Evolutionary conservation across 495 filamentous ascomycete species (phyloP).

Genomic region (Hypoxylon lenormandii): DNA sequence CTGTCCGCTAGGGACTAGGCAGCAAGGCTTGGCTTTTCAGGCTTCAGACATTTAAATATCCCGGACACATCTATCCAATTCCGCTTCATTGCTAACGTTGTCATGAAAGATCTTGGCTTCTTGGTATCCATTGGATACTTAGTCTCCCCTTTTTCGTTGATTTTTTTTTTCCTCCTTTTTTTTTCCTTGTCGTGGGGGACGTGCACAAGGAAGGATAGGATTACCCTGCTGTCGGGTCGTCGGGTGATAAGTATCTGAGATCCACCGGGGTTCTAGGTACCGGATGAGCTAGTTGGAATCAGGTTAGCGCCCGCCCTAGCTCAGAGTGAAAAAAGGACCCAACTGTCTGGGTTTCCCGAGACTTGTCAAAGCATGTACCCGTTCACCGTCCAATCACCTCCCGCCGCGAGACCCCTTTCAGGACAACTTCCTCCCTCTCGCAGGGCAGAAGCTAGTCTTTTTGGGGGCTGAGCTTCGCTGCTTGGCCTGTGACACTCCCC

Average conservation of each 20-base stretch:
- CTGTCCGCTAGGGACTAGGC: background rate
- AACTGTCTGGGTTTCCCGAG: slow-evolving; percentile 45
- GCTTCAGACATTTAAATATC: too few relatives aligned
- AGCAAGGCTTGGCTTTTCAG: slow-evolving; percentile 10
- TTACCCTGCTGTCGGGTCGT: slow-evolving; percentile 31
- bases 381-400: slow-evolving; percentile 39
- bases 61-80: too few relatives aligned
- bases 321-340: slow-evolving; percentile 20
- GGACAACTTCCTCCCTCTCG: background rate
- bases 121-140: background rate
- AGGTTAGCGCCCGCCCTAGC: slow-evolving; percentile 10
- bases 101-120: slow-evolving; percentile 7
- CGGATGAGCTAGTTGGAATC: slow-evolving; percentile 4
- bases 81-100: too few relatives aligned
- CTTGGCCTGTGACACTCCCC: slow-evolving; percentile 33
- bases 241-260: slow-evolving; percentile 40
- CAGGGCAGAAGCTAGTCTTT: slow-evolving; percentile 3
- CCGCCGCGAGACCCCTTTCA: slow-evolving; percentile 24
- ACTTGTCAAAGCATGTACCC: slow-evolving; percentile 10
- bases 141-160: too few relatives aligned
- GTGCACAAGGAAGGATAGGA: slow-evolving; percentile 2
- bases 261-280: slow-evolving; percentile 34
- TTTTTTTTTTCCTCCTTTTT: too few relatives aligned
- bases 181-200: background rate
- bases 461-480: slow-evolving; percentile 27